Conservation (phyloP, 2,329 filamentous ascomycete species). For the Diaporthe nobilis region DNA sequence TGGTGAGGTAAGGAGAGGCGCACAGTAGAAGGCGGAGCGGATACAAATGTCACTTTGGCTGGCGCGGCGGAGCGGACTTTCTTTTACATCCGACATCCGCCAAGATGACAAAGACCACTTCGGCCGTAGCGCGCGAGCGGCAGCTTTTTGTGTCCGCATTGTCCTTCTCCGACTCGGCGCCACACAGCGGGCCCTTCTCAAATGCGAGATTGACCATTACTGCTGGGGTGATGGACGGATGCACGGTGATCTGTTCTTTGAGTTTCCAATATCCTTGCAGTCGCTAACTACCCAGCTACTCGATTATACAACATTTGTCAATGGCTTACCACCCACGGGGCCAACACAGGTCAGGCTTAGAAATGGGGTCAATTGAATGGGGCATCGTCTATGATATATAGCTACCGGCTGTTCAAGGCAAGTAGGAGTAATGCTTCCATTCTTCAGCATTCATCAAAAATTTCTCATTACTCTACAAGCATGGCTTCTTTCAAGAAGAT, state of each 20-base stretch:
- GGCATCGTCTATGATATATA: not conserved
- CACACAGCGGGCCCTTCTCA: no score
- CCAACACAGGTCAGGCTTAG: not conserved
- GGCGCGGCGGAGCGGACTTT: not conserved
- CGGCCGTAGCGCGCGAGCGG: no score
- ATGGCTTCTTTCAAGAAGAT: conserved; percentile 2
- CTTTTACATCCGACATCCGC: conserved; percentile 18
- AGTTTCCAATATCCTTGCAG: no score
- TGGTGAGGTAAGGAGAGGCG: not conserved
- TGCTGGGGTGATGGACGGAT: not conserved
- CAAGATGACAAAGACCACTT: not conserved
- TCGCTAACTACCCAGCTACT: not conserved
- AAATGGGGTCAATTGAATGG: not conserved
- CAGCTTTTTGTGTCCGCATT: not conserved
- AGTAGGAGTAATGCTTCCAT: not conserved
- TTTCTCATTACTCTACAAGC: not conserved
- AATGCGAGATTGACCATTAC: no score
- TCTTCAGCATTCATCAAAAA: not conserved
- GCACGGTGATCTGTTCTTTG: not conserved
- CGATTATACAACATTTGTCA: not conserved
- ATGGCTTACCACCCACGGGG: no score
- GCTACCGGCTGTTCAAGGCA: not conserved
- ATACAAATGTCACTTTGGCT: not conserved
- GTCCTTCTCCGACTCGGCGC: not conserved
- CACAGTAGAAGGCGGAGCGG: not conserved